phyloP scores from a whole-genome alignment of 2,329 filamentous ascomycete species.

The Chrysosporium keratinophilum region DNA sequence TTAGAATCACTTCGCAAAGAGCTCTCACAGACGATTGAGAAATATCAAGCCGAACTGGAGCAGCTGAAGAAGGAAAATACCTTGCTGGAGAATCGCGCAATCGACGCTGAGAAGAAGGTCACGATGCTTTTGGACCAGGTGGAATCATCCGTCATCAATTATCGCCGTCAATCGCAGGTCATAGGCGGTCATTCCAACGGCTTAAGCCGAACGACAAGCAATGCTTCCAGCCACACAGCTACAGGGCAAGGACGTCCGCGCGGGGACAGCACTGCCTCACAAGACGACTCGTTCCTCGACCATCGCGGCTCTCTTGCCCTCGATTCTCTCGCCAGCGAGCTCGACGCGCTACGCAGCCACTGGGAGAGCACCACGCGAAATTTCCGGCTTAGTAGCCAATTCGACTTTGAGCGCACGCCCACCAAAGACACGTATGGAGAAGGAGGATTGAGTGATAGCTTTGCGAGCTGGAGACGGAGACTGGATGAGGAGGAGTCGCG shows the following conservation, averaged over 20 bases:
- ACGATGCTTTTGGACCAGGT: slow-evolving; percentile 89
- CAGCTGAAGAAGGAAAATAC: slow-evolving; percentile 73
- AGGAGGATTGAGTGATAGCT: slow-evolving; percentile 52
- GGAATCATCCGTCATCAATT: slow-evolving; percentile 85
- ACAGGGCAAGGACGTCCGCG: slow-evolving; percentile 28
- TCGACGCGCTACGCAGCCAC: slow-evolving; percentile 78
- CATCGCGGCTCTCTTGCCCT: slow-evolving; percentile 57
- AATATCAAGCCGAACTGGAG: slow-evolving; percentile 60
- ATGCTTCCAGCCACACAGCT: slow-evolving; percentile 42
- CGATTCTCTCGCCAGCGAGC: slow-evolving; percentile 81
- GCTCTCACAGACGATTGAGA: slow-evolving; percentile 46
- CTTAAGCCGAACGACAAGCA: slow-evolving; percentile 45
- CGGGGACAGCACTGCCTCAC: slow-evolving; percentile 34
- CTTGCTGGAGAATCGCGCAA: slow-evolving; percentile 69
- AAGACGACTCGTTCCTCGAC: slow-evolving; percentile 37
- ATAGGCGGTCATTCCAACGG: slow-evolving; percentile 26
- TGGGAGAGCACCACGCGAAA: slow-evolving; percentile 96
- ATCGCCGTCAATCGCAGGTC: slow-evolving; percentile 61
- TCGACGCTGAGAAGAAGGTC: slow-evolving; percentile 87
- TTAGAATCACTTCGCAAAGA: slow-evolving; percentile 47
- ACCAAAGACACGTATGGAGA: slow-evolving; percentile 36
- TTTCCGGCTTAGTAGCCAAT: slow-evolving; percentile 79
- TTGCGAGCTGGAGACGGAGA: slow-evolving; percentile 71
- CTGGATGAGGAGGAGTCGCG: slow-evolving; percentile 51
- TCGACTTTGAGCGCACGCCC: slow-evolving; percentile 64